Percentiles rank a stretch among this genome's conserved stretches.
Evolutionary conservation across 208 protist genomes (phyloP).

Genomic region (Trypanosoma boissoni): DNA sequence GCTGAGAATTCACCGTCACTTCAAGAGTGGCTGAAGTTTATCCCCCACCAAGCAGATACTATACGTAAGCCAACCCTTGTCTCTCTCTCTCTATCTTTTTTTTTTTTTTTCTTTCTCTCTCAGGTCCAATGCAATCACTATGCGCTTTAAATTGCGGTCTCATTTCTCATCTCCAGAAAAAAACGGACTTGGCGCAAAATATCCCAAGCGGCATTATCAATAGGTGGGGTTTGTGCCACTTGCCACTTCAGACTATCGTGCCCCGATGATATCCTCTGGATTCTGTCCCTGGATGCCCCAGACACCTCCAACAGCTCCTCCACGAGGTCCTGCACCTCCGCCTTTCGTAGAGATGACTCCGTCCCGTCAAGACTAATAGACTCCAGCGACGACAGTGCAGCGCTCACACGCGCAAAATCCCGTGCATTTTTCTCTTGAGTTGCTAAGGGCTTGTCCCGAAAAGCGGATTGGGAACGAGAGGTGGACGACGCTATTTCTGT

Average conservation of each 20-base stretch:
- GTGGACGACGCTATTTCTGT: too few species aligned
- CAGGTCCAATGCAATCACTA: too few species aligned
- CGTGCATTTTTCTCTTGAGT: too few species aligned
- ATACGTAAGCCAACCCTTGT: not conserved
- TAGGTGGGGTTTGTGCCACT: constrained; percentile 18
- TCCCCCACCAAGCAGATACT: too few species aligned
- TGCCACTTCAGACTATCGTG: constrained; percentile 22
- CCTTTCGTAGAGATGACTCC: not conserved
- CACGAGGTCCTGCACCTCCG: not conserved
- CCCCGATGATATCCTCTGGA: too few species aligned
- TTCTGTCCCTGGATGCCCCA: constrained; percentile 17
- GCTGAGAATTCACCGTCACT: too few species aligned
- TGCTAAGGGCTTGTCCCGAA: too few species aligned
- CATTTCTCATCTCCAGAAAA: constrained; percentile 32
- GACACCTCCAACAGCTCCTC: constrained; percentile 3
- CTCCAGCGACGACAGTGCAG: not conserved
- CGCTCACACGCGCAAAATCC: too few species aligned
- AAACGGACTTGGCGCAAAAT: constrained; percentile 33
- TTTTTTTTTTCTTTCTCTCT: not conserved
- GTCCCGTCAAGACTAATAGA: not conserved
- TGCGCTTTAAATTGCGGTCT: constrained; percentile 24
- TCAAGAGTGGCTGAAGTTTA: too few species aligned
- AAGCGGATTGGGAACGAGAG: too few species aligned
- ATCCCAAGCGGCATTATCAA: constrained; percentile 21
- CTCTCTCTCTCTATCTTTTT: not conserved